Percentiles rank a stretch among this genome's conserved stretches.
Conservation (phyloP, 495 filamentous ascomycete species). For the Sordaria brevicollis region DNA sequence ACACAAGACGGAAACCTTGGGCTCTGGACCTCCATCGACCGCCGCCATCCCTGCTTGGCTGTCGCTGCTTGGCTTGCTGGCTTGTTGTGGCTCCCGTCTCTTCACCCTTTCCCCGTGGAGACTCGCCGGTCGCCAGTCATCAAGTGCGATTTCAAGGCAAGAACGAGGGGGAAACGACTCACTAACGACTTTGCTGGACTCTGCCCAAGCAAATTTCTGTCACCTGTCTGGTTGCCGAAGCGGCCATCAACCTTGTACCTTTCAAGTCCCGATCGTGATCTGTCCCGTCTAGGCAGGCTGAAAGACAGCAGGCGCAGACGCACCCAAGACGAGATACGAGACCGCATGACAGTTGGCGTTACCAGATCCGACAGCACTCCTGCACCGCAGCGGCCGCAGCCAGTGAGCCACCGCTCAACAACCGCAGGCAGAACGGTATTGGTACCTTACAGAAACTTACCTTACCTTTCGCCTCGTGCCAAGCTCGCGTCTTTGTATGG, state of each 20-base stretch:
- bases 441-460: neutral
- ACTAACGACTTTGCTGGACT: neutral
- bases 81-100: neutral
- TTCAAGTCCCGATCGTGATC: neutral
- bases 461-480: neutral
- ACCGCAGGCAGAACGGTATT: neutral
- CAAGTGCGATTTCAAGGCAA: neutral
- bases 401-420: no score
- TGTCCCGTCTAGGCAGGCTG: neutral
- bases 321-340: neutral
- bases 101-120: neutral
- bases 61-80: neutral
- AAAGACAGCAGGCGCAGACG: neutral
- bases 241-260: neutral
- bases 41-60: slow-evolving; percentile 3
- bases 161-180: neutral
- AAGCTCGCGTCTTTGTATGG: neutral
- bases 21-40: slow-evolving; percentile 16
- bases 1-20: neutral
- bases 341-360: neutral
- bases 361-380: neutral
- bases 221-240: neutral
- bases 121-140: neutral
- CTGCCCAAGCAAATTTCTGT: neutral
- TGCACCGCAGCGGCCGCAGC: no score